Conservation (phyloP, 352 stramenopile species). For the Phytopythium chamaehyphon region DNA sequence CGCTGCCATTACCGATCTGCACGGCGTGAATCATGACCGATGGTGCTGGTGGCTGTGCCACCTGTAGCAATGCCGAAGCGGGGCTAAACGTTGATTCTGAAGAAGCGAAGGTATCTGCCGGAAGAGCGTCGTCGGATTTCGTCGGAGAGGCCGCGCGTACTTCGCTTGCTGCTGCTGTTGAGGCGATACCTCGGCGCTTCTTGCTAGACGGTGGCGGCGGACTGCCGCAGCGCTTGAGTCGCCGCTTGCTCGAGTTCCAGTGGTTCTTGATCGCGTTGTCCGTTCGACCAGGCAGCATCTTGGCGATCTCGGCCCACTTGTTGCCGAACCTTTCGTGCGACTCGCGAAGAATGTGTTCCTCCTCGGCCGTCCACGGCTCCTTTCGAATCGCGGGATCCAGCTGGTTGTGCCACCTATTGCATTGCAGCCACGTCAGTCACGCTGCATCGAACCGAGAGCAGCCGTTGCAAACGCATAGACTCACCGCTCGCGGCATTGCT, state of each 20-base stretch:
- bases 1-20: slow-evolving; percentile 4
- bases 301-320: slow-evolving; percentile 90
- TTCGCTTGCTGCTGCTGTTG: background rate
- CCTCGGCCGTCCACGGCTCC: slow-evolving; percentile 88
- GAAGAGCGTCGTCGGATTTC: background rate
- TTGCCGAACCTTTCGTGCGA: slow-evolving; percentile 83
- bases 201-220: slow-evolving; percentile 9
- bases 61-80: background rate
- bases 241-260: slow-evolving; percentile 87
- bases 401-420: slow-evolving; percentile 92
- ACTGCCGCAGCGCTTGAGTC: slow-evolving; percentile 46
- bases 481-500: slow-evolving; percentile 94
- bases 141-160: too few species aligned
- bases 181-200: slow-evolving; percentile 6
- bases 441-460: slow-evolving; percentile 1
- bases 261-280: slow-evolving; percentile 93
- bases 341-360: slow-evolving; percentile 78
- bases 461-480: slow-evolving; percentile 11
- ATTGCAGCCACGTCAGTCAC: slow-evolving; percentile 5
- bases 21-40: slow-evolving; percentile 1
- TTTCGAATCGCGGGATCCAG: slow-evolving; percentile 92
- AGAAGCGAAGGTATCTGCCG: background rate
- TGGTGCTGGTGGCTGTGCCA: background rate
- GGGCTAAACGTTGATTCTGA: background rate
- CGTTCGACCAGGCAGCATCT: slow-evolving; percentile 80